Evolutionary conservation across 2,329 filamentous ascomycete species (phyloP), one percentile per base, ranked within the genome.

Genomic region (Aspergillus oerlinghausenensis): DNA sequence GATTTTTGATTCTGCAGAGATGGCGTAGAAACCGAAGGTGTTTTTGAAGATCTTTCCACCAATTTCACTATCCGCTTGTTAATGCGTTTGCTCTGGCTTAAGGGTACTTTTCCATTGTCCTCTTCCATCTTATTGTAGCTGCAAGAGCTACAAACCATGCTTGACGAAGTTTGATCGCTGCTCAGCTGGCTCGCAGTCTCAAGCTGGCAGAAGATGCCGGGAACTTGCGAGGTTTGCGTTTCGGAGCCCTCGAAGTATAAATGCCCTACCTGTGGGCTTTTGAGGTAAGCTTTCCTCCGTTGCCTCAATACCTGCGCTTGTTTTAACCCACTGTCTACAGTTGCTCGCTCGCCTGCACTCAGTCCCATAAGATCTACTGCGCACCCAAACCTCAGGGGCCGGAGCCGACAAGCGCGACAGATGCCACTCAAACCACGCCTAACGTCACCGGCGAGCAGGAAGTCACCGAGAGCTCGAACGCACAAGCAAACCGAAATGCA

Each of bases 321-420:
- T 38, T 38, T 14, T 17, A 14, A 50, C 3, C 14, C 17, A 19
- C n/a, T 17, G 25, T 28, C 26, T 48, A 25, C 60, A 79, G 77
- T 60, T 80, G 78, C 55, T 80, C 77, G 9, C 70, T 80, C 40
- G 68, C 65, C 32, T 80, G 78, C 62, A 75, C 75, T 40, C 73
- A 78, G 54, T 67, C 70, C 4, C 77, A 79, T 63, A 77, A 78
- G 63, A 69, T 70, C 19, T 72, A 73, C 55, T 79, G 77, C 59
- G 65, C 67, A 21, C 70, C 72, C n/a, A 69, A 68, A 60, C 54
- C 61, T 29, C 51, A 55, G 19, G 58, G 60, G 23, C 51, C 62
- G 21, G 59, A 63, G 32, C 38, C 60, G 28, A 55, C 58, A 45
- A 54, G 57, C 10, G 55, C 58, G 54, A 52, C 54, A 45, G 56